Evolutionary conservation across 176 grass and related monocot genomes (phyloP), one percentile per base, ranked within the genome.

Genomic region (Carex scoparia): DNA sequence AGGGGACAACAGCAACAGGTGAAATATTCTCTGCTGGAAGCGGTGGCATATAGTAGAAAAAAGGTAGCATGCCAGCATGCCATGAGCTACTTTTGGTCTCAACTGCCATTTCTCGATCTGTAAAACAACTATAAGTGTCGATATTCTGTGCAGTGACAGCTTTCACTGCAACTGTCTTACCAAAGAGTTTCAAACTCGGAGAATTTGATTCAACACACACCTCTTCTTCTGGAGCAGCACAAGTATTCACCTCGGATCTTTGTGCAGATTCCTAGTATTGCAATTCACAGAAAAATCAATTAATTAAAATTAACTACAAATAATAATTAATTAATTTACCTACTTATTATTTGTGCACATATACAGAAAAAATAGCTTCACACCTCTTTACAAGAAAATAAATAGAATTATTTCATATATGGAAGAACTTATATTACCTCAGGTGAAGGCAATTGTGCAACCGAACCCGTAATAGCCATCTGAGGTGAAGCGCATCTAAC

Each of bases 131-230:
- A 63, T 89, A 84, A 82, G 84, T 90, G 48, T 83, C 76, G 32
- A 66, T 12, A 0, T 0, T 79, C 64, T 83, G 42, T 46, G 80
- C 31, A 61, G 79, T 67, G 10, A 81, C 44, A 85, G 84, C 30
- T 62, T 58, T 88, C 57, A 89, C 46, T 4, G 60, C n/a, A 87
- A 99, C 83, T 33, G 84, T 92, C 85, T 91, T 85, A 28, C 93
- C 93, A 57, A 99, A 99, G 5, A 95, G 88, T 89, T 86, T 92
- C n/a, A 99, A 51, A 19, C 40, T 69, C 19, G 84, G 77, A 84
- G 71, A 75, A 57, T 86, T 79, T 30, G 86, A 85, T 65, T 80
- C 68, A 31, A 56, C 64, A 61, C 85, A 89, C 3, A 57, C 63
- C 4, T 32, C 65, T 62, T 89, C 86, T 75, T 85, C 44, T 2